Base-by-base conservation (phyloP, 176 grass and related monocot genomes). In the Oryza glumipatula region DNA sequence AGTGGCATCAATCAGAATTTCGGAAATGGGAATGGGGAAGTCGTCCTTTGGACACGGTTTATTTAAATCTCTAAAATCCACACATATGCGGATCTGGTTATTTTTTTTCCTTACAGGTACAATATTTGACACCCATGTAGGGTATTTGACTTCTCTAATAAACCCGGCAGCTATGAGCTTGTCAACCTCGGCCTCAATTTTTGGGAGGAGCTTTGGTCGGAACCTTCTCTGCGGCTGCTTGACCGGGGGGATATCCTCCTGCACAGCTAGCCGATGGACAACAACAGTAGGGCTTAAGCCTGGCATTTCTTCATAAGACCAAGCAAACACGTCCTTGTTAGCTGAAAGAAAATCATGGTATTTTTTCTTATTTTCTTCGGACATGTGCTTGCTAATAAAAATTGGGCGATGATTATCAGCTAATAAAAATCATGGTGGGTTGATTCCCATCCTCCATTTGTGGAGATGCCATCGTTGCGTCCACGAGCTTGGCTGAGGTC, bases 361-460 rank as follows among this genome's bases (percentile, higher is more conserved):
- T 46, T 82, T 36, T 9, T 47, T 24, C n/a, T 41, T 77, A 22
- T 33, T 77, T 24, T 63, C 2, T 6, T 77, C 19, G 0, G 16
- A 77, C 4, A 77, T 0, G 17, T 22, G 10, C 0, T 63, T 64
- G 1, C 69, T 73, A 0, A 65, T 82, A 9, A 65, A 82, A 19
- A 64, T 64, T 0, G 51, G 54, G 9, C 23, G 38, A 21, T 38
- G 69, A 5, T 82, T 16, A 0, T 82, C 38, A 0, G 1, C 69
- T 73, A 0, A 65, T 82, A 9, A 65, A 82, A 19, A 64, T 64
- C 38, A 0, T 21, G 0, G 69, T 82, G 0, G 38, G 80, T 4
- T 71, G 67, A 24, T 82, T 82, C 11, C 35, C 80, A 11, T 82
- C 69, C 1, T 74, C 70, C 56, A 73, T 83, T 65, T 83, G 39